Evolutionary conservation across 805 yeast genomes (phyloP).

Genomic region (Lipomyces kockii): DNA sequence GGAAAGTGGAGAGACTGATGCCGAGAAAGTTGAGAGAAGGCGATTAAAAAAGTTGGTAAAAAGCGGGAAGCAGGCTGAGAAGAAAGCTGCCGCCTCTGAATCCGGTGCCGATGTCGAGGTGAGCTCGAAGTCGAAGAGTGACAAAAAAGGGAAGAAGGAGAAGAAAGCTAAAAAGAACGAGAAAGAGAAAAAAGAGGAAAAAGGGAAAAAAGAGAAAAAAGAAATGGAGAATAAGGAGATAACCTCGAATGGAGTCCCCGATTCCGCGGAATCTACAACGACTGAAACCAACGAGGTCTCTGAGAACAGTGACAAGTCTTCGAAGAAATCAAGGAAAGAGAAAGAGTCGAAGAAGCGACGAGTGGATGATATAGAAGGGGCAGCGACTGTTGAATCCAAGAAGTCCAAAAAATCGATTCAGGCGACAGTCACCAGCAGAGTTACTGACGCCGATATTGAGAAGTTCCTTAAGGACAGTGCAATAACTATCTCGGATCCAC

Average conservation of each 20-base stretch:
- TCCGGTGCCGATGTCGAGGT: slow-evolving; percentile 45
- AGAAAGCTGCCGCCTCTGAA: slow-evolving; percentile 47
- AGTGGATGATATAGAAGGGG: slow-evolving; percentile 48
- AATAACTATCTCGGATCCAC: slow-evolving; percentile 77
- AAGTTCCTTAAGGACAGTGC: slow-evolving; percentile 71
- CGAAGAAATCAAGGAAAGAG: slow-evolving; percentile 37
- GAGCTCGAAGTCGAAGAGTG: slow-evolving; percentile 37
- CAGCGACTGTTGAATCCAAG: slow-evolving; percentile 35
- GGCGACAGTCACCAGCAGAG: slow-evolving; percentile 47
- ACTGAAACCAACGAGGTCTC: slow-evolving; percentile 42
- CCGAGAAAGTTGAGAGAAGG: slow-evolving; percentile 41
- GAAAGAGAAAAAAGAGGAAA: slow-evolving; percentile 43
- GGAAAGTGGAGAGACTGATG: slow-evolving; percentile 40
- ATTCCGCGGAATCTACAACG: slow-evolving; percentile 27
- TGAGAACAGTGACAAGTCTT: slow-evolving; percentile 7
- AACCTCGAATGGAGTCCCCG: slow-evolving; percentile 38
- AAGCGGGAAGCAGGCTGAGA: slow-evolving; percentile 49
- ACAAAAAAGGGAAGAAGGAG: slow-evolving; percentile 41
- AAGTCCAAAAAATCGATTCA: slow-evolving; percentile 12
- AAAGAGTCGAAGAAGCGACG: slow-evolving; percentile 49
- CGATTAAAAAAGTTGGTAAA: slow-evolving; percentile 43
- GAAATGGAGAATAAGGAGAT: slow-evolving; percentile 41
- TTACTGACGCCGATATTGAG: slow-evolving; percentile 61
- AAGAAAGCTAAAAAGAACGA: slow-evolving; percentile 43
- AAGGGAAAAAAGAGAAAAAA: slow-evolving; percentile 43